Base-by-base conservation (phyloP, 208 protist species). In the Spironucleus salmonicida region DNA sequence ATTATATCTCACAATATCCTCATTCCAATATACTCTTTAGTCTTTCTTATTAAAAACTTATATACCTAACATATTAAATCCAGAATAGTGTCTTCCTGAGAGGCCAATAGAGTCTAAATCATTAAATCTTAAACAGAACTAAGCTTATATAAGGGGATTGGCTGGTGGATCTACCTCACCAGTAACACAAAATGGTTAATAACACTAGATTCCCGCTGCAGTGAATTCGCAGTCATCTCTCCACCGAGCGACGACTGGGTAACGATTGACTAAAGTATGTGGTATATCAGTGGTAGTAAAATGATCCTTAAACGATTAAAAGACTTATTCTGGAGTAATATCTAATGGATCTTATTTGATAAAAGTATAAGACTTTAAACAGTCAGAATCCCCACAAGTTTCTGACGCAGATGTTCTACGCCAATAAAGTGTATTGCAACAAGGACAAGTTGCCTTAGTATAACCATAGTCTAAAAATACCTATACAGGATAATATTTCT, bases 31-130 rank as follows among this genome's bases (percentile, higher is more conserved):
- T 23, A 79, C 49, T 27, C 49, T 40, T 19, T 82, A 32, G 1
- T 59, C 58, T 13, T 0, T 32, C 0, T 27, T 66, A 58, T 84
- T 83, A 59, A 84, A 84, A 11, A 78, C 79, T 62, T 84, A 80
- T 41, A 78, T 75, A 27, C 81, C 81, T 59, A 84, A 34, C 81
- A 84, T 84, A 19, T 76, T 39, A 34, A 84, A 84, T 1, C 81
- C 75, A 41, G 62, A 69, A 42, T 83, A 81, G 62, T 84, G 81
- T n/a, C 81, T 29, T 41, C 81, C 81, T 29, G 79, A 79, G 34
- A 84, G 38, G 34, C 81, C 81, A 62, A 84, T 84, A 1, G 57
- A 76, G 68, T 84, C 81, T 26, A 84, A 66, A 78, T 84, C 81
- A 32, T 83, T 83, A 30, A 84, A 84, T 30, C 81, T 39, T 11